Conservation (phyloP, 441 rosid species). For the Corymbia citriodora region DNA sequence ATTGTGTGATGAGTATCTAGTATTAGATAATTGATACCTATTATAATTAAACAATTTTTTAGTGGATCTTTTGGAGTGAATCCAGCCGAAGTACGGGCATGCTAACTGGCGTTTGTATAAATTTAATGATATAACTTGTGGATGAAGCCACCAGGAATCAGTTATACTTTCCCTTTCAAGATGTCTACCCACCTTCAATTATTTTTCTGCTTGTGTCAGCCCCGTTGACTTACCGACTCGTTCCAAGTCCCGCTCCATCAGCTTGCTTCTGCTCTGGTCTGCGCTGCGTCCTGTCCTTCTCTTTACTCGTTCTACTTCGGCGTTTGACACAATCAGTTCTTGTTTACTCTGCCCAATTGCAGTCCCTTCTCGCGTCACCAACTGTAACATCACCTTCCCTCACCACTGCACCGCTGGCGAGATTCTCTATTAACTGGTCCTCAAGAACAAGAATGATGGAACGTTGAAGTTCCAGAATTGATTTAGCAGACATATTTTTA, state of each 20-base stretch:
- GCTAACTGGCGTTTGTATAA: no score
- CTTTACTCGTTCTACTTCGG: background rate
- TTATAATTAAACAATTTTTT: no score
- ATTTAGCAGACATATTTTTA: background rate
- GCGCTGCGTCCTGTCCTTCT: background rate
- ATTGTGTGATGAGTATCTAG: background rate
- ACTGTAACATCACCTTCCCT: background rate
- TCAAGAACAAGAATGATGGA: background rate
- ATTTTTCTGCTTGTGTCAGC: background rate
- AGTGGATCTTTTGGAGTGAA: no score
- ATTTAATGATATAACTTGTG: no score
- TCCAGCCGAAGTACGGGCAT: no score
- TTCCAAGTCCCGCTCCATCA: background rate
- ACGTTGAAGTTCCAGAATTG: background rate
- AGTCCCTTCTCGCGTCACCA: background rate
- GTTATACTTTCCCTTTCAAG: no score
- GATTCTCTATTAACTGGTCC: background rate
- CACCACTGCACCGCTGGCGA: background rate
- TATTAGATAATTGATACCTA: background rate
- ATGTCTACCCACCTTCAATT: no score
- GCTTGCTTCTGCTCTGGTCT: background rate
- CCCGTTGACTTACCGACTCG: background rate
- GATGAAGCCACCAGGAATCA: no score
- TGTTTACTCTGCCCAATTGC: background rate
- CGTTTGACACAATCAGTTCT: background rate